Evolutionary conservation across 495 filamentous ascomycete genomes (phyloP).

Genomic region (Trichoderma parareesei): DNA sequence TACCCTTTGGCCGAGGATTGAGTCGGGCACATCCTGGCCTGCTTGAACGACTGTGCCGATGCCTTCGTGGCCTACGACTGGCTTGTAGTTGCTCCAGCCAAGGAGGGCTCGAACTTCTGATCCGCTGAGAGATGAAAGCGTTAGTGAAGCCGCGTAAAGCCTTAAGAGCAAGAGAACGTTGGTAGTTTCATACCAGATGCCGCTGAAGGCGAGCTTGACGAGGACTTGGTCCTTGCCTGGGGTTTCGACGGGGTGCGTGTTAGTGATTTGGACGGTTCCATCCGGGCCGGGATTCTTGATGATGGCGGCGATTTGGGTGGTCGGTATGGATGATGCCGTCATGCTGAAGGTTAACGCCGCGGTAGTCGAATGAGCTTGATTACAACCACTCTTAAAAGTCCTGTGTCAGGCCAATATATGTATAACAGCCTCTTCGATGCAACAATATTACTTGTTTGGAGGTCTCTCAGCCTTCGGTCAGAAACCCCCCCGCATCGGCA

Average conservation of each 20-base stretch:
- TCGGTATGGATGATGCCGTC: neutral
- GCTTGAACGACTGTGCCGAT: constrained; percentile 53
- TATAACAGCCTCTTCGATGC: no score
- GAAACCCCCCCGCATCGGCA: neutral
- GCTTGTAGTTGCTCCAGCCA: constrained; percentile 5
- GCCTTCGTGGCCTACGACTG: constrained; percentile 54
- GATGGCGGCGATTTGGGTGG: neutral
- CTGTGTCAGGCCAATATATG: no score
- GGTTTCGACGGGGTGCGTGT: neutral
- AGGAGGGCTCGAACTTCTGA: constrained; percentile 10
- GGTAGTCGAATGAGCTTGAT: no score
- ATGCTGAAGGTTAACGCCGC: neutral
- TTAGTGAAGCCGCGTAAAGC: no score
- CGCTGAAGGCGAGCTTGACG: constrained; percentile 11
- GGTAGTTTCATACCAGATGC: neutral
- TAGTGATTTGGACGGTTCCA: neutral
- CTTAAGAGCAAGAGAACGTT: neutral
- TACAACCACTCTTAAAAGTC: no score
- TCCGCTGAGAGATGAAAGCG: neutral
- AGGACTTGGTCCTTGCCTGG: constrained; percentile 7
- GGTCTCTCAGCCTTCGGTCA: no score
- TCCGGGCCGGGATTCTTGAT: constrained; percentile 4
- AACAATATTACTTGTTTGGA: no score
- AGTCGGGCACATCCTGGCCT: constrained; percentile 37
- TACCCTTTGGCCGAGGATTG: constrained; percentile 54